Base-by-base conservation (phyloP, 495 filamentous ascomycete genomes). In the Platismatia glauca region DNA sequence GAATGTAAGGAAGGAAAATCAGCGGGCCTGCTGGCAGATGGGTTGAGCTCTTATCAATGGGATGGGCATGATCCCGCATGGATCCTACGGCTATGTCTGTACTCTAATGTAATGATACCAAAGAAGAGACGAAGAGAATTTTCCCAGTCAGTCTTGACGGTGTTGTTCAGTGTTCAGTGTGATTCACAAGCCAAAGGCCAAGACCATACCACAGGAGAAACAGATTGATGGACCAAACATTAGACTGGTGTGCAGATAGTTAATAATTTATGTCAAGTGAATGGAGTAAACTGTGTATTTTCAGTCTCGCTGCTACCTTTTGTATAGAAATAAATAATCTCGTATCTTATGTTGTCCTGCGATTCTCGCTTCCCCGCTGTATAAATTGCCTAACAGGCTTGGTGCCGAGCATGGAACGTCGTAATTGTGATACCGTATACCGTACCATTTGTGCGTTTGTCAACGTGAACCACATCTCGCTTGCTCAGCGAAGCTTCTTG, bases 61-160 rank as follows among this genome's bases (percentile, higher is more conserved):
- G 50, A n/a, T 39, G 35, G 39, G 43, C 60, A 39, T 43, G 20
- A 46, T 41, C 27, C 50, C 7, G 29, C 50, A 43, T 44, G 50
- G 34, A 56, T 35, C 37, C 27, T 62, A 38, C 20, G 50, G 37
- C 24, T 41, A 44, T 31, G 50, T 46, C n/a, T 56, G 50, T 62
- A 46, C 46, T 22, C 1, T 62, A 62, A 62, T 56, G 60, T 56
- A 41, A 56, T 16, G 52, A 62, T 34, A 53, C 50, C 50, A 53
- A 33, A 53, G 50, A 53, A 33, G 29, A 7, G 29, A 53, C 33
- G 50, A 52, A 12, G 48, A 52, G 27, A 53, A 34, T 2, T 37
- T 27, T 38, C 1, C 18, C 34, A 18, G 11, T 58, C 16, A 24
- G 34, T 39, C 24, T 24, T 20, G 11, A 58, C n/a, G 13, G 55